Evolutionary conservation across 2,329 filamentous ascomycete genomes (phyloP).

Genomic region (Talaromyces amestolkiae): DNA sequence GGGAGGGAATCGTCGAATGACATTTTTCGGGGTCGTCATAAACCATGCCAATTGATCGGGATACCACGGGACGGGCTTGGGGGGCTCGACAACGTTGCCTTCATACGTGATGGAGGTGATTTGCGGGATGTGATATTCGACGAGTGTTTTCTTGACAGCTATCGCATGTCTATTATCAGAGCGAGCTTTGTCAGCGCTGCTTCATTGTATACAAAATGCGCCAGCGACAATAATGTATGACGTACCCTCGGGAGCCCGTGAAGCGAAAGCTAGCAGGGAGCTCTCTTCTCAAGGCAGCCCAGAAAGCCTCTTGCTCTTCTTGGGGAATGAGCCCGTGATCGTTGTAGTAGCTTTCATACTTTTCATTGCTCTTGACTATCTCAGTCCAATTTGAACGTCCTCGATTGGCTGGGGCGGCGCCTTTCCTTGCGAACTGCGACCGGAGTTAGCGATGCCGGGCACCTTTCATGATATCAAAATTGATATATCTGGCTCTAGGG

Average conservation of each 20-base stretch:
- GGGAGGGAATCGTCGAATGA: constrained; percentile 87
- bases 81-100: constrained; percentile 76
- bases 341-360: constrained; percentile 85
- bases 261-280: constrained; percentile 97
- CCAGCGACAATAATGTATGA: constrained; percentile 18
- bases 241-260: constrained; percentile 85
- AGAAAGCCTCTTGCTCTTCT: constrained; percentile 76
- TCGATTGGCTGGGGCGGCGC: constrained; percentile 40
- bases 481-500: neutral
- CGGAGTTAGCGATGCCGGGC: neutral
- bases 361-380: constrained; percentile 75
- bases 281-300: constrained; percentile 77
- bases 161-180: constrained; percentile 71
- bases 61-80: constrained; percentile 83
- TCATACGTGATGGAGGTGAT: constrained; percentile 84
- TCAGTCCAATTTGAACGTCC: constrained; percentile 54
- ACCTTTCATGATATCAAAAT: neutral
- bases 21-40: constrained; percentile 97
- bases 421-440: constrained; percentile 18
- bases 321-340: constrained; percentile 70
- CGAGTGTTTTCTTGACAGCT: constrained; percentile 82
- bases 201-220: neutral
- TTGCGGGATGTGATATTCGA: constrained; percentile 84
- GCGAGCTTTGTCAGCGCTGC: neutral
- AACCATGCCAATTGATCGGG: constrained; percentile 93